Base-by-base conservation (phyloP, 192 early-diverging fungal species). In the Cetraspora pellucida region DNA sequence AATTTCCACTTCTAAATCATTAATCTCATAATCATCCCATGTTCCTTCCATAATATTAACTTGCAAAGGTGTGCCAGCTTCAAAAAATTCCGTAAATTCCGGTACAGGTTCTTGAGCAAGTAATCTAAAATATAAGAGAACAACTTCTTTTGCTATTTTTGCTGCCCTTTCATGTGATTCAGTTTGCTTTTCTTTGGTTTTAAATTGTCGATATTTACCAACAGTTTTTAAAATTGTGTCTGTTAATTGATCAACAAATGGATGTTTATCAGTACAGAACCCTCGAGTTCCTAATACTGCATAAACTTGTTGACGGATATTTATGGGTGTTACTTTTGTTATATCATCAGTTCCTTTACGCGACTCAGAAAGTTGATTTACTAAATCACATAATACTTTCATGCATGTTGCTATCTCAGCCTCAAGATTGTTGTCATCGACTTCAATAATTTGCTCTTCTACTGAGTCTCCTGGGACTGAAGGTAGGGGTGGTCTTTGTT, bases 231-330 rank as follows among this genome's bases (percentile, higher is more conserved):
- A 7, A 30, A 71, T 17, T 28, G 25, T 3, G 25, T 31, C 47
- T 23, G 21, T 27, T 27, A 71, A 11, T 54, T 17, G 17, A 17
- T 19, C n/a, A 25, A 71, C 19, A n/a, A 49, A 16, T 31, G 45
- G 11, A 49, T 71, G 46, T 19, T 71, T 54, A 7, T 45, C 16
- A 7, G 11, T 71, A 23, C 17, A 21, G 8, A 71, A 71, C 52
- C 47, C 69, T 30, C 69, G 25, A 28, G 27, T 52, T 28, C 46
- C 69, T 37, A 71, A 14, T 30, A 30, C 49, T 21, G 45, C 46
- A 16, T 50, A 71, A 30, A 54, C 37, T 54, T 71, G 69, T 54
- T 71, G 69, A 2, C 69, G 69, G 30, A 71, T 52, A 30, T 71
- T 71, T 6, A 54, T 28, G 2, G 69, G 69, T 25, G 69, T 37